phyloP scores from a whole-genome alignment of 768 basidiomycete genomes.

The Phaffia tasmanica region DNA sequence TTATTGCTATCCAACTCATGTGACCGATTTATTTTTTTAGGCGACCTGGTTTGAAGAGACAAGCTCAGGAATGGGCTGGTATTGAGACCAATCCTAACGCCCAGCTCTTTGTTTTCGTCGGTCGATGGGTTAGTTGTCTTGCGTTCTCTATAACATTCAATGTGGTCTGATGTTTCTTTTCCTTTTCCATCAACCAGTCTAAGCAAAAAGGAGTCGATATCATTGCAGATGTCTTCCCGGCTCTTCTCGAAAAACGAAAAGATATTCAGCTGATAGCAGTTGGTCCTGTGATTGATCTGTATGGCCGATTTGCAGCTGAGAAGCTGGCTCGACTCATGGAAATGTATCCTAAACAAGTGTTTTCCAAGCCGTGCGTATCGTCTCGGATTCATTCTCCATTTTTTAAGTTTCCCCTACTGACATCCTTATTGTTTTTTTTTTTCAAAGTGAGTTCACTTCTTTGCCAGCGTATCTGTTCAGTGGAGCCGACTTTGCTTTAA shows the following conservation, averaged over 20 bases:
- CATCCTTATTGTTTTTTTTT: too few relatives aligned
- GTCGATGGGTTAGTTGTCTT: slow-evolving; percentile 53
- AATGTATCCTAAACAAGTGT: slow-evolving; percentile 84
- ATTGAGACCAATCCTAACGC: slow-evolving; percentile 81
- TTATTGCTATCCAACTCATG: not conserved
- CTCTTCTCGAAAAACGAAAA: slow-evolving; percentile 69
- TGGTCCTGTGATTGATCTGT: slow-evolving; percentile 89
- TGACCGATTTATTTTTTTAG: not conserved
- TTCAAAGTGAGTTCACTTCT: slow-evolving; percentile 86
- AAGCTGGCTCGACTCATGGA: slow-evolving; percentile 89
- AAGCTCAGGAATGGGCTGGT: slow-evolving; percentile 90
- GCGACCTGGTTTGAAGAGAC: slow-evolving; percentile 77
- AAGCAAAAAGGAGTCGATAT: slow-evolving; percentile 96
- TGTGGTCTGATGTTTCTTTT: too few relatives aligned
- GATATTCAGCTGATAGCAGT: slow-evolving; percentile 78
- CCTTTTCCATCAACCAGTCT: slow-evolving; percentile 39
- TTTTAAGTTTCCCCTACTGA: not conserved
- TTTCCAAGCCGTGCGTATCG: slow-evolving; percentile 42
- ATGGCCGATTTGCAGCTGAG: slow-evolving; percentile 89
- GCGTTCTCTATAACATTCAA: not conserved
- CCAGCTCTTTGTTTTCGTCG: slow-evolving; percentile 89
- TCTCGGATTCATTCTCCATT: not conserved
- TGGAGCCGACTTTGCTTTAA: slow-evolving; percentile 89
- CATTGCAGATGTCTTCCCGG: slow-evolving; percentile 90
- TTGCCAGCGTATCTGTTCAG: slow-evolving; percentile 86